phyloP scores from a whole-genome alignment of 495 filamentous ascomycete genomes.

The Neurospora cerealis region DNA sequence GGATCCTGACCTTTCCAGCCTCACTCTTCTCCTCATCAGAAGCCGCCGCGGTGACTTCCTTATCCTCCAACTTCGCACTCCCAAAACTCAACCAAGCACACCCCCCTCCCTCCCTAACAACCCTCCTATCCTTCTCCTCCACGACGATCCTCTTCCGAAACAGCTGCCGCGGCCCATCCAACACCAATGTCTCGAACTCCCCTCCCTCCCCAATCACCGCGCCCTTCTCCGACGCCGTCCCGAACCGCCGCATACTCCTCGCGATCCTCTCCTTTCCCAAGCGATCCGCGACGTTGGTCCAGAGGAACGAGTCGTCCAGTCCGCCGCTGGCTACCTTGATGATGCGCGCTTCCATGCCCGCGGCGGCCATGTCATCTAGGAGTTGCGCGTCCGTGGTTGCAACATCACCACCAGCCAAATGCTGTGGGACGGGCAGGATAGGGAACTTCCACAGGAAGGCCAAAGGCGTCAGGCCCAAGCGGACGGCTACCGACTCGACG shows the following conservation, averaged over 20 bases:
- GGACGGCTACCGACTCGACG: constrained; percentile 74
- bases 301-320: constrained; percentile 69
- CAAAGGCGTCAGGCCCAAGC: constrained; percentile 69
- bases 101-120: constrained; percentile 60
- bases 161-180: constrained; percentile 63
- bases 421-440: constrained; percentile 40
- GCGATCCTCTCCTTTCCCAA: constrained; percentile 43
- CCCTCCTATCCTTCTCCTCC: constrained; percentile 37
- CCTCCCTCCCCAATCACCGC: constrained; percentile 86
- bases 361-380: constrained; percentile 69
- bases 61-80: neutral
- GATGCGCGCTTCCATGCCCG: constrained; percentile 71
- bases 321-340: constrained; percentile 93
- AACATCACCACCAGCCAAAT: neutral
- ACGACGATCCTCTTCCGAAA: constrained; percentile 67
- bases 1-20: constrained; percentile 28
- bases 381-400: constrained; percentile 35
- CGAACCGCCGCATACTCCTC: constrained; percentile 60
- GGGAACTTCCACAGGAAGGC: constrained; percentile 89
- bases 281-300: constrained; percentile 62
- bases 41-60: neutral
- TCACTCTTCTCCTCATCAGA: neutral
- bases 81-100: constrained; percentile 33
- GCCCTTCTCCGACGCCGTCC: constrained; percentile 43
- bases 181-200: constrained; percentile 88